Conservation (phyloP, 75 land plant species). For the Gnetum montanum region DNA sequence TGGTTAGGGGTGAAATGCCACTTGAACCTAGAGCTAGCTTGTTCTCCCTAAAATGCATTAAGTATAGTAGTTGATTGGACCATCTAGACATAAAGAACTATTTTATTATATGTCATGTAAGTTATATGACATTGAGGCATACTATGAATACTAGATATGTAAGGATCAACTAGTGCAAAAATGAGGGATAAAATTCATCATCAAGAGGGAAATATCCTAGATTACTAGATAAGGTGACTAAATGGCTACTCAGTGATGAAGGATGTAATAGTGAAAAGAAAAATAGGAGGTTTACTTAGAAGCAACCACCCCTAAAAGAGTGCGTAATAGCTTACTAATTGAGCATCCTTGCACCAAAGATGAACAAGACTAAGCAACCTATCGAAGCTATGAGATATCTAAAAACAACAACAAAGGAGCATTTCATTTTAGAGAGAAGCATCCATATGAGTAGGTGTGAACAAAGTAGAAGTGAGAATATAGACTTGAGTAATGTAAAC, state of each 20-base stretch:
- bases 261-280: background rate
- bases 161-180: background rate
- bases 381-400: background rate
- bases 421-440: background rate
- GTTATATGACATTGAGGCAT: background rate
- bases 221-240: background rate
- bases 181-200: background rate
- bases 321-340: constrained; percentile 4
- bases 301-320: constrained; percentile 5
- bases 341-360: background rate
- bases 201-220: background rate
- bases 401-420: background rate
- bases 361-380: background rate
- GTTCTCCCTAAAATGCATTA: constrained; percentile 1
- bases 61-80: background rate
- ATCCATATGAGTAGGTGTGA: background rate
- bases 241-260: background rate
- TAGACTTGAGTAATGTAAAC: background rate
- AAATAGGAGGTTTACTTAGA: constrained; percentile 5
- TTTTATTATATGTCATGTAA: background rate
- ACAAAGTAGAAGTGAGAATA: background rate
- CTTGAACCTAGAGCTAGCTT: background rate
- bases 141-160: background rate
- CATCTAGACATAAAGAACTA: background rate
- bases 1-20: background rate